These are phyloP conservation scores for Orbilia javanica DNA, from an alignment of 2,329 filamentous ascomycete species.

Conservation along the genomic window DNA sequence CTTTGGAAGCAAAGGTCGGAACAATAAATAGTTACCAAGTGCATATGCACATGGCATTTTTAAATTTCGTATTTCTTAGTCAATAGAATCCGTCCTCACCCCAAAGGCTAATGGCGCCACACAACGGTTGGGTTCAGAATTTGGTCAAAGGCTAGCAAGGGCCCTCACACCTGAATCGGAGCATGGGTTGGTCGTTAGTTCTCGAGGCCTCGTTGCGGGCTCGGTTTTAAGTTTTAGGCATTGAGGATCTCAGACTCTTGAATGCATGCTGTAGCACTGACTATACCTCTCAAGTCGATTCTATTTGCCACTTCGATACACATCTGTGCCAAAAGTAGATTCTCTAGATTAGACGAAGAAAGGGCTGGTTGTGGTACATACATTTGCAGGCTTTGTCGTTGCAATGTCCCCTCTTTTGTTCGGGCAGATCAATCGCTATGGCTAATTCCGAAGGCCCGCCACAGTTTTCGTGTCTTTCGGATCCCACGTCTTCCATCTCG, in stretches of 20 bases:
- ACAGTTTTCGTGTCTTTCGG: conserved; percentile 42
- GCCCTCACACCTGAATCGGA: conserved; percentile 6
- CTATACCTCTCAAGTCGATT: neutral
- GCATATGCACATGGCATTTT: neutral
- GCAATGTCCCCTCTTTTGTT: conserved; percentile 27
- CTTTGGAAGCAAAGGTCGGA: neutral
- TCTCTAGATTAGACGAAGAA: neutral
- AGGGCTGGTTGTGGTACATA: conserved; percentile 33
- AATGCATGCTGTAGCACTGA: too few species aligned
- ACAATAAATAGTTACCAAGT: neutral
- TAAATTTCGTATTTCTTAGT: neutral
- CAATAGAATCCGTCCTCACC: neutral
- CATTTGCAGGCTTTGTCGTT: conserved; percentile 2
- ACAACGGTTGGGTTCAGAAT: conserved; percentile 11
- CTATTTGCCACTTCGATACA: conserved; percentile 10
- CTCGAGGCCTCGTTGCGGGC: neutral
- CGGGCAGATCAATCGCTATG: conserved; percentile 32
- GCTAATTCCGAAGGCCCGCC: conserved; percentile 23
- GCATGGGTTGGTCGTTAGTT: conserved; percentile 9
- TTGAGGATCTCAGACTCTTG: neutral
- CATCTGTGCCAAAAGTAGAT: conserved; percentile 12
- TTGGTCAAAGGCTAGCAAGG: neutral
- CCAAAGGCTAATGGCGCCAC: neutral
- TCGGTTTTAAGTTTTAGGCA: neutral
- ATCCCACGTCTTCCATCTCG: neutral